Conservation (phyloP, 345 rosid species). For the Acer campestre region DNA sequence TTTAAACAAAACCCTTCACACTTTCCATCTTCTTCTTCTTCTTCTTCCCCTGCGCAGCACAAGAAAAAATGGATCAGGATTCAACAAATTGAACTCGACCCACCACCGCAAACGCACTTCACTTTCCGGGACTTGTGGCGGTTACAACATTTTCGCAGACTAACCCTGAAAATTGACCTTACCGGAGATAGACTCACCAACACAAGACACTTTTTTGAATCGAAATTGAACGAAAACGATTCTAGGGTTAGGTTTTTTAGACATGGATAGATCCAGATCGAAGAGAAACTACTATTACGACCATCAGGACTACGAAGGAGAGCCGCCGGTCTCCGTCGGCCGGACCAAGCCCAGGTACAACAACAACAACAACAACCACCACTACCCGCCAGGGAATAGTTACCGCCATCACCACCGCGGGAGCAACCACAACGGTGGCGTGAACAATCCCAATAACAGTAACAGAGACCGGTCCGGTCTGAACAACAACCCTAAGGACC, state of each 20-base stretch:
- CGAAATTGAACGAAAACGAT: not conserved
- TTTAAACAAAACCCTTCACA: too few species aligned
- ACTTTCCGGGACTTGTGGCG: too few species aligned
- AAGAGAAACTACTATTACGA: constrained; percentile 91
- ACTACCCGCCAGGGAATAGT: constrained; percentile 39
- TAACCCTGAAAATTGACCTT: not conserved
- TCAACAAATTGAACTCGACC: not conserved
- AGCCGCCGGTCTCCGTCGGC: constrained; percentile 32
- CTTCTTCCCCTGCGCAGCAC: too few species aligned
- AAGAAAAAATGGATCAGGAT: too few species aligned
- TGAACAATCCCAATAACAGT: constrained; percentile 31
- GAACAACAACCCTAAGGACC: constrained; percentile 31
- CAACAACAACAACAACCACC: constrained; percentile 43
- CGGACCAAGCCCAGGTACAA: constrained; percentile 67
- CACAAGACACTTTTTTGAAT: not conserved
- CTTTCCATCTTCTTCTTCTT: not conserved
- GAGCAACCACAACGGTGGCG: constrained; percentile 16
- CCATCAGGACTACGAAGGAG: constrained; percentile 89
- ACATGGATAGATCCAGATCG: constrained; percentile 97
- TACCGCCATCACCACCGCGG: constrained; percentile 59
- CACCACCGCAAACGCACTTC: not conserved
- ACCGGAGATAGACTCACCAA: not conserved
- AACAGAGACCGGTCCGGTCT: constrained; percentile 7
- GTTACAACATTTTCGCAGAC: not conserved
- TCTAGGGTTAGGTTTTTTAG: not conserved